A percentile compares a stretch with the other conserved stretches of the same genome.
These are phyloP conservation scores for Verticillium alfalfae DNA, from an alignment of 2,329 filamentous ascomycete species.

Conservation along the genomic window DNA sequence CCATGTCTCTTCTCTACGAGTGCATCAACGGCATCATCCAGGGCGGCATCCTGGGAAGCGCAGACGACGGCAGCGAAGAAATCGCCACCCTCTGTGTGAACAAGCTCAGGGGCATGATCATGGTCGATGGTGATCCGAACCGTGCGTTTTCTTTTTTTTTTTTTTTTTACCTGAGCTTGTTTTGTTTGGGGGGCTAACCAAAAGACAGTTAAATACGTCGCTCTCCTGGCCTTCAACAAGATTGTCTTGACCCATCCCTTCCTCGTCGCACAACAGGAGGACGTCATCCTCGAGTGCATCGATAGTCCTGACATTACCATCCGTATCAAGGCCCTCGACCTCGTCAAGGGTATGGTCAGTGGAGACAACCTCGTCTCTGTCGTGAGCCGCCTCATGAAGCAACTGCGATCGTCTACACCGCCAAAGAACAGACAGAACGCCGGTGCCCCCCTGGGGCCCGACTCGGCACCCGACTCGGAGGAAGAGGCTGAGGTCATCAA, in stretches of 20 bases:
- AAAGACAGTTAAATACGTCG: conserved; percentile 82
- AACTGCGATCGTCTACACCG: conserved; percentile 65
- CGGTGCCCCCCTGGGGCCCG: conserved; percentile 36
- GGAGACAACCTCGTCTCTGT: conserved; percentile 78
- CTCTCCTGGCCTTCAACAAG: conserved; percentile 89
- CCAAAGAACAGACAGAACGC: conserved; percentile 37
- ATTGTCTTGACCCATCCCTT: conserved; percentile 85
- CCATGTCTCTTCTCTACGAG: conserved; percentile 97
- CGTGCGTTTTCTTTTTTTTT: conserved; percentile 48
- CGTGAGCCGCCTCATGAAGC: conserved; percentile 80
- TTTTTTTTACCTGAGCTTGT: neutral
- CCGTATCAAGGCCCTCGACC: conserved; percentile 82
- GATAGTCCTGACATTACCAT: conserved; percentile 96
- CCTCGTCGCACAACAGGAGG: conserved; percentile 86
- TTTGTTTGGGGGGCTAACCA: neutral
- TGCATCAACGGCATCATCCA: conserved; percentile 99
- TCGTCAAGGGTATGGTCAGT: conserved; percentile 91
- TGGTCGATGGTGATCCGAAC: conserved; percentile 90
- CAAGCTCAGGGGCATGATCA: conserved; percentile 90
- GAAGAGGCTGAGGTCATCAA: conserved; percentile 42
- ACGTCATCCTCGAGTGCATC: conserved; percentile 93
- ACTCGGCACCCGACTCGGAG: conserved; percentile 39
- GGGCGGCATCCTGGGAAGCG: conserved; percentile 83
- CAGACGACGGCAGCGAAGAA: conserved; percentile 83
- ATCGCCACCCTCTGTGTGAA: conserved; percentile 88